phyloP scores from a whole-genome alignment of 768 basidiomycete genomes.

The Lenzites betulinus region DNA sequence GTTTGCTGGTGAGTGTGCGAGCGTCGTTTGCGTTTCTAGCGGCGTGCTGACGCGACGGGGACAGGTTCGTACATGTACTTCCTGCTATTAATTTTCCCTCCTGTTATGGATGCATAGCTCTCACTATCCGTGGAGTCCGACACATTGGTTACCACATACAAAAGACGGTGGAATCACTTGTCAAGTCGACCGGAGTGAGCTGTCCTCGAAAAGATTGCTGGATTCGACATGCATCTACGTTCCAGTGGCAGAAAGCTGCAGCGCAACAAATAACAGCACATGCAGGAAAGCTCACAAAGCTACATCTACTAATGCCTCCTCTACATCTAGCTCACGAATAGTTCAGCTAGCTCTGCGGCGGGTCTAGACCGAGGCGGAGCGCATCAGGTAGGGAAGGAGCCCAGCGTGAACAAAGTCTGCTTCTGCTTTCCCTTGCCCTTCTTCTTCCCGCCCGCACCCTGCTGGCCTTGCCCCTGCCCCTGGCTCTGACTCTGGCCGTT shows the following conservation, averaged over 20 bases:
- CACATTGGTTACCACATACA: not conserved
- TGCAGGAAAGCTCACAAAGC: not conserved
- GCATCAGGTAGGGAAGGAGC: constrained; percentile 45
- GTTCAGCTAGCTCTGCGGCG: too few relatives aligned
- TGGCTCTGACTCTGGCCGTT: constrained; percentile 15
- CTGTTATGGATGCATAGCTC: too few relatives aligned
- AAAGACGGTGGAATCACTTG: not conserved
- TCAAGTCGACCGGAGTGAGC: too few relatives aligned
- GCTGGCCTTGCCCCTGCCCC: constrained; percentile 14
- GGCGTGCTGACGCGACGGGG: not conserved
- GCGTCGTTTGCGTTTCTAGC: not conserved
- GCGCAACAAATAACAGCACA: not conserved
- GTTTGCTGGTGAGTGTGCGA: not conserved
- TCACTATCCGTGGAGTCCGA: too few relatives aligned
- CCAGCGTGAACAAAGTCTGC: constrained; percentile 76
- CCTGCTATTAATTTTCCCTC: not conserved
- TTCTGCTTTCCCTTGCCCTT: constrained; percentile 84
- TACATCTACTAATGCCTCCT: not conserved
- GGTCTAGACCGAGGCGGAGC: too few relatives aligned
- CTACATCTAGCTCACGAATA: not conserved
- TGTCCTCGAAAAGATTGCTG: not conserved
- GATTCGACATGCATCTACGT: not conserved
- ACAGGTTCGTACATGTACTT: constrained; percentile 16
- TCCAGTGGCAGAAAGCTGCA: not conserved
- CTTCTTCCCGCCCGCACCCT: constrained; percentile 50